Evolutionary conservation across 192 early-diverging fungal genomes (phyloP), one percentile per base, ranked within the genome.

Genomic region (Backusella sp.): DNA sequence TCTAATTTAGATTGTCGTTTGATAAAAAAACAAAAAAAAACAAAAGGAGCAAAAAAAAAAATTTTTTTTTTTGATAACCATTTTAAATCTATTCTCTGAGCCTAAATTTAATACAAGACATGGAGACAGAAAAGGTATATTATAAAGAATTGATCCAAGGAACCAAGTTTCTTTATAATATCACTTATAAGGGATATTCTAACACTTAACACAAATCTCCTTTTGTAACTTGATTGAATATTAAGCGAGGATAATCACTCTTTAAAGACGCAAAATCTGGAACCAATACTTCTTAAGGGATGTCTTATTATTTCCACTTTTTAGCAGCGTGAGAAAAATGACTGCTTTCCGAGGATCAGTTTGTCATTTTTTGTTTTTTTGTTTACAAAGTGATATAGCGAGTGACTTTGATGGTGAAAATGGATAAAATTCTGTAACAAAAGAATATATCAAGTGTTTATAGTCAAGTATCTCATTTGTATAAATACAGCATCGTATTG

Each of bases 281-380:
- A 62, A 28, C 56, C 9, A 28, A 62, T 14, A 0, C 56, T 28
- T 62, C 11, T 28, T 56, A 44, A 56, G 17, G 21, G 52, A 59
- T 59, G 23, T 59, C 53, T 59, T 62, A 62, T 62, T 62, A 14
- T 62, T 62, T 62, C 56, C 56, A 62, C 12, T 62, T 62, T 62
- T 28, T 62, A 62, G 56, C 7, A 62, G 7, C 56, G 56, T 62
- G 56, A 62, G 56, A 62, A 62, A 59, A 28, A 62, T 62, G 56
- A 62, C 56, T 62, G 56, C 56, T 62, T 62, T 62, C 23, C 23
- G 56, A 62, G n/a, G 56, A 62, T 62, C 23, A 26, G 11, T 59
- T 59, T 59, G 53, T 59, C 11, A 59, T 23, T 59, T 59, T 21
- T 53, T 5, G 14, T 41, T 41, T 49, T 59, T 59, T 23, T 26